These are phyloP conservation scores for Falciphora oryzae DNA, from an alignment of 2,329 filamentous ascomycete genomes.

Conservation along the genomic window DNA sequence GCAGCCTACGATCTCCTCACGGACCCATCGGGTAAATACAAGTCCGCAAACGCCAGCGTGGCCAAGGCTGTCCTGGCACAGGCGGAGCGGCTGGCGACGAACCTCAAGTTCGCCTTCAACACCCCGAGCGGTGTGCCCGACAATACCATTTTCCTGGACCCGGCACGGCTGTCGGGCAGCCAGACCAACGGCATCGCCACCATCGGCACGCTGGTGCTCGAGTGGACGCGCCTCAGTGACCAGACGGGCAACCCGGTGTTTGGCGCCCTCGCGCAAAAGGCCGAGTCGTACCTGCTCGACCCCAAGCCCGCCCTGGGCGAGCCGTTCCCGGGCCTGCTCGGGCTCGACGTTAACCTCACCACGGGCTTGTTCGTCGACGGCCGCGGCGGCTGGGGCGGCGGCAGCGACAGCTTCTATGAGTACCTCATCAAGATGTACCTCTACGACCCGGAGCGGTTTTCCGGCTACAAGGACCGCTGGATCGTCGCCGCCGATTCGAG, in stretches of 20 bases:
- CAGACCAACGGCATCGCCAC: constrained; percentile 67
- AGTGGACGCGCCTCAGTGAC: constrained; percentile 79
- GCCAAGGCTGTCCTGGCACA: constrained; percentile 60
- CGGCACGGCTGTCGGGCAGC: constrained; percentile 41
- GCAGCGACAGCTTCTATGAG: constrained; percentile 78
- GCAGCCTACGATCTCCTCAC: constrained; percentile 64
- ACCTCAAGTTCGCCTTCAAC: constrained; percentile 71
- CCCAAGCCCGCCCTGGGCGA: constrained; percentile 58
- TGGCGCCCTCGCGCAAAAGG: constrained; percentile 58
- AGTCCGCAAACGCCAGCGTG: constrained; percentile 27
- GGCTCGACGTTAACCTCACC: constrained; percentile 57
- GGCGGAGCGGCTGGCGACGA: constrained; percentile 62
- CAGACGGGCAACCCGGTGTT: constrained; percentile 64
- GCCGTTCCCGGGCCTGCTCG: constrained; percentile 73
- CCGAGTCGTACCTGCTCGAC: constrained; percentile 62
- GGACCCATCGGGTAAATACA: constrained; percentile 52
- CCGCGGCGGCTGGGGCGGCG: constrained; percentile 69
- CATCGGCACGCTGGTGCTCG: constrained; percentile 71
- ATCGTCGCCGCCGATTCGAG: constrained; percentile 67
- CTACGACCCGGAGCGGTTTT: constrained; percentile 63
- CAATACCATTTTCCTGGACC: constrained; percentile 59
- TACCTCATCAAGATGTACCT: constrained; percentile 90
- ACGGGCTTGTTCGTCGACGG: constrained; percentile 63
- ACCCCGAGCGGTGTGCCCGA: constrained; percentile 70
- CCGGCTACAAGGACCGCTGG: constrained; percentile 67